Conservation (phyloP, 305 asterid species). For the Fraxinus latifolia region DNA sequence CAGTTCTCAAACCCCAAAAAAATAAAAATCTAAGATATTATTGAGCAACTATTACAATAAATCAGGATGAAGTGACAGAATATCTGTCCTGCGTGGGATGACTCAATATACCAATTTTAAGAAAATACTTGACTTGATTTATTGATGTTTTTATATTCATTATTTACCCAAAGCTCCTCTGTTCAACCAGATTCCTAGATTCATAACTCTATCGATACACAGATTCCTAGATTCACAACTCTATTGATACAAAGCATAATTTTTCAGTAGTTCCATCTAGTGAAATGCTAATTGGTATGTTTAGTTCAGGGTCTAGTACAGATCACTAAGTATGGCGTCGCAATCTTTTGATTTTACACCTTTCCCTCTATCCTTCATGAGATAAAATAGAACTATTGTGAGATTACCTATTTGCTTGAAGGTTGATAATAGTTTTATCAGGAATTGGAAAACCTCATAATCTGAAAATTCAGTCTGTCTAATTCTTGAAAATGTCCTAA, state of each 20-base stretch:
- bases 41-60: neutral
- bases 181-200: neutral
- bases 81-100: neutral
- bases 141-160: neutral
- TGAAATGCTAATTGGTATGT: neutral
- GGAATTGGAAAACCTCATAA: neutral
- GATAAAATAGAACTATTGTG: neutral
- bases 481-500: neutral
- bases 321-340: neutral
- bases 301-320: neutral
- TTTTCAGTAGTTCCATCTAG: neutral
- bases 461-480: neutral
- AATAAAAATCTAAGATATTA: neutral
- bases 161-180: neutral
- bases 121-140: neutral
- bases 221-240: neutral
- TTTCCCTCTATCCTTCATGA: neutral
- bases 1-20: neutral
- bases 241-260: neutral
- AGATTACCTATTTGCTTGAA: neutral
- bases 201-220: neutral
- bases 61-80: neutral
- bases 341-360: neutral
- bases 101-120: neutral
- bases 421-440: neutral